Evolutionary conservation across 2,329 filamentous ascomycete species (phyloP).

Genomic region (Exophiala mesophila): DNA sequence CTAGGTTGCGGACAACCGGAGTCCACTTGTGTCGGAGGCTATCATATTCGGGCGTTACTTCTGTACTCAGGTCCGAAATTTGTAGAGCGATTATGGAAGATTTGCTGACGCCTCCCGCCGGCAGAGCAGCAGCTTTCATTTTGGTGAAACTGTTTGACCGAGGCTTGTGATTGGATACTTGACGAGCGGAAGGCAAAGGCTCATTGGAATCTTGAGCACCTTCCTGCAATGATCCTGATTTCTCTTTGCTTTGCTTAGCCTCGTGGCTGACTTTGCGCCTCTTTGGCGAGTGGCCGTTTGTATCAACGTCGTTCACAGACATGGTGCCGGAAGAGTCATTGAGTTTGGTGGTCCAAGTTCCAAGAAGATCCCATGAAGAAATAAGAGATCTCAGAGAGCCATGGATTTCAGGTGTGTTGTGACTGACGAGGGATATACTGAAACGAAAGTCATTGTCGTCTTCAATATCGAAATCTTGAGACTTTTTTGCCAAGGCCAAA

Average conservation of each 20-base stretch:
- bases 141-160: not conserved
- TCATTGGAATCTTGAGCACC: too few species aligned
- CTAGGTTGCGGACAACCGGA: conserved; percentile 47
- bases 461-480: not conserved
- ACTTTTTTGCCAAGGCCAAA: too few species aligned
- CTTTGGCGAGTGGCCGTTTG: conserved; percentile 23
- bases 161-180: not conserved
- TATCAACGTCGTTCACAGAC: conserved; percentile 1
- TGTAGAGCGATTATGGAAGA: conserved; percentile 41
- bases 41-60: conserved; percentile 55
- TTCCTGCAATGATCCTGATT: not conserved
- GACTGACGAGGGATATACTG: not conserved
- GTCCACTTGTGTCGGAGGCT: conserved; percentile 41
- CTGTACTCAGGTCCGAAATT: conserved; percentile 57
- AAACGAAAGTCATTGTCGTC: not conserved
- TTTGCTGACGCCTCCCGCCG: conserved; percentile 18
- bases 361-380: too few species aligned
- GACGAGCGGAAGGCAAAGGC: not conserved
- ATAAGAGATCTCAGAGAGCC: too few species aligned
- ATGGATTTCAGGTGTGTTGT: not conserved
- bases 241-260: not conserved
- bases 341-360: not conserved
- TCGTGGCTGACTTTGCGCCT: conserved; percentile 15
- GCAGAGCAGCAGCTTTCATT: conserved; percentile 4
- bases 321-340: not conserved